Base-by-base conservation (phyloP, 2,329 filamentous ascomycete genomes). In the Cytospora chrysosperma region DNA sequence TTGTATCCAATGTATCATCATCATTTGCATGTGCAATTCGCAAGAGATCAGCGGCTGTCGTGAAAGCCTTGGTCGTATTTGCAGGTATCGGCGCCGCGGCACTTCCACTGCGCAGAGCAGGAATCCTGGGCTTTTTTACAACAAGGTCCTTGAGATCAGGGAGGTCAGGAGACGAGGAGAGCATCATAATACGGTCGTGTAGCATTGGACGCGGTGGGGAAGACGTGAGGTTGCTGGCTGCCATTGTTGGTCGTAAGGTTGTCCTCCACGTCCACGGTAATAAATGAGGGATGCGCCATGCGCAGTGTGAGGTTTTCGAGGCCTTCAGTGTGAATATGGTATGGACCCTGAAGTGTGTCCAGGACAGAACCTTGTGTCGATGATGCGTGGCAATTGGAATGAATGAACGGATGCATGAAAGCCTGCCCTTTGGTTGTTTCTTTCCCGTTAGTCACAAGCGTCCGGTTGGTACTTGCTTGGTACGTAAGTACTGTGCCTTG, bases 121-220 rank as follows among this genome's bases (percentile, higher is more conserved):
- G 69, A 69, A 74, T 28, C 69, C 75, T 13, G 69, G 67, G 40
- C 65, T 71, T 61, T 59, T 77, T 79, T 3, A 76, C 74, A 1
- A 82, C 67, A 12, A 87, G 71, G 3, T 85, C 78, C 43, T 76
- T 75, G 0, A 86, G 72, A 0, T 83, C 78, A 3, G 85, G 85
- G 0, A 87, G 72, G n/a, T 77, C 77, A n/a, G 84, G 83, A 5
- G 84, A 85, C 0, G 83, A 85, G 0, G 83, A 83, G 10, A 73
- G 71, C 34, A 75, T 63, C 32, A 73, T 62, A 32, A 74, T 68
- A 21, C 74, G 68, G 12, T 73, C 68, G 43, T 68, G 61, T 4
- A 60, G 61, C 49, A 65, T 61, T 24, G 68, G 65, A 17, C 68
- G 59, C 4, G 69, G 62, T 13, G 74, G 73, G 19, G 75, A 75